Evolutionary conservation across 2,329 filamentous ascomycete genomes (phyloP).

Genomic region (Claviceps pusilla): DNA sequence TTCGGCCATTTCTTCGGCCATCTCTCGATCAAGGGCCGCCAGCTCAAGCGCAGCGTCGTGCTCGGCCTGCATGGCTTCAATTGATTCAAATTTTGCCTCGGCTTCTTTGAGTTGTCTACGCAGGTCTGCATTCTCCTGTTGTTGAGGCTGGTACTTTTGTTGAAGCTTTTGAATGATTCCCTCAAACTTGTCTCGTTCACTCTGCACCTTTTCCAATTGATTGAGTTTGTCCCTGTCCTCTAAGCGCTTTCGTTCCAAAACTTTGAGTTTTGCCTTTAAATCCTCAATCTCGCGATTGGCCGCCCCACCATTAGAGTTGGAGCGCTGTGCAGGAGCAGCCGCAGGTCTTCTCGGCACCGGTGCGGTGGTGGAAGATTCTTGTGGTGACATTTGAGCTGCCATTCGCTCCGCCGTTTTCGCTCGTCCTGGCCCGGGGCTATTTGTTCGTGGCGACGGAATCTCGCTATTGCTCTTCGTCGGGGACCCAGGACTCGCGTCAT

Average conservation of each 20-base stretch:
- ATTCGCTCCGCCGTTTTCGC: slow-evolving; percentile 38
- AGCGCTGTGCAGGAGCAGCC: slow-evolving; percentile 17
- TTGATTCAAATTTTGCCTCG: slow-evolving; percentile 47
- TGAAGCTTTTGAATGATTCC: slow-evolving; percentile 81
- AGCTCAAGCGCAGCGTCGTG: slow-evolving; percentile 76
- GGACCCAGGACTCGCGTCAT: slow-evolving; percentile 22
- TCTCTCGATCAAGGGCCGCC: slow-evolving; percentile 79
- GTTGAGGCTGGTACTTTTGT: slow-evolving; percentile 71
- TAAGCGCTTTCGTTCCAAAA: slow-evolving; percentile 72
- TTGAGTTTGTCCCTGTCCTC: slow-evolving; percentile 82
- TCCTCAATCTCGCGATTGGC: slow-evolving; percentile 63
- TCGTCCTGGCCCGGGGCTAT: slow-evolving; percentile 35
- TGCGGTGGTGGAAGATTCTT: slow-evolving; percentile 14
- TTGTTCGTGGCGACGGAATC: slow-evolving; percentile 32
- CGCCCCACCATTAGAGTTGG: slow-evolving; percentile 35
- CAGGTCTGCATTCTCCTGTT: slow-evolving; percentile 63
- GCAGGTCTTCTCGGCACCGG: slow-evolving; percentile 17
- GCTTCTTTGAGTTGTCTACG: slow-evolving; percentile 66
- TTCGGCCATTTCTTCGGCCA: slow-evolving; percentile 89
- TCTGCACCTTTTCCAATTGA: slow-evolving; percentile 57
- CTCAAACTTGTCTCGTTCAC: slow-evolving; percentile 66
- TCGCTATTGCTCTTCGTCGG: slow-evolving; percentile 37
- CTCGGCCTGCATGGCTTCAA: slow-evolving; percentile 62
- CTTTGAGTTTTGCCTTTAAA: slow-evolving; percentile 69
- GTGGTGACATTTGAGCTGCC: slow-evolving; percentile 22